Base-by-base conservation (phyloP, 768 basidiomycete genomes). In the Kondoa malvinella region DNA sequence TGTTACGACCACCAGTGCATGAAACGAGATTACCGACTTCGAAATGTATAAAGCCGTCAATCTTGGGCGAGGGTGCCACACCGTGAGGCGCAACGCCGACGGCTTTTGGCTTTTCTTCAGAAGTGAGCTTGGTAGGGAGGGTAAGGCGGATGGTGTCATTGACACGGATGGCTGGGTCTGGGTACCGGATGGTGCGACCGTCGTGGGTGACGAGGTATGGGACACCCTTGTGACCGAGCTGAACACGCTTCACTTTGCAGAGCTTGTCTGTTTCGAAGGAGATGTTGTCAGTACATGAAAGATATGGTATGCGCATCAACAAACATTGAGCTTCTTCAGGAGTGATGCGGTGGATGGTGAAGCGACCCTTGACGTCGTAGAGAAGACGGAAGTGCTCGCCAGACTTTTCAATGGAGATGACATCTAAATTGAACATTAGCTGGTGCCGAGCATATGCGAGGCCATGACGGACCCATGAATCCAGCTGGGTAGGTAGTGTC, bases 341-440 rank as follows among this genome's bases (percentile, higher is more conserved):
- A 66, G 92, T 92, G 84, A 99, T 97, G 75, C 95, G 90, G 83
- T 99, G 95, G 78, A 97, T 94, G 73, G 92, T 88, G 83, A 99
- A 99, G 73, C 95, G 95, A 74, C 95, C 95, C 83, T 99, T 99
- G 80, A 97, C 86, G 78, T 97, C 95, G 83, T 97, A 97, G 57
- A 99, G 83, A 69, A 97, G 85, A 79, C 95, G 94, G 87, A 97
- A 99, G 83, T 97, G 87, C 80, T 99, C 95, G 80, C 87, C 89
- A 29, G 94, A 96, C 79, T 95, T 94, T 80, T 99, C 94, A 71
- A 99, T 88, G 69, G 89, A 85, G 78, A 99, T 83, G 72, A 96
- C 94, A 79, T 99, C 94, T 94, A 67, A 40, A 21, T 34, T 25
- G 64, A 61, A 21, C 40, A 3, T 3, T n/a, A 64, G 62, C 25